phyloP scores from a whole-genome alignment of 176 grass and related monocot genomes.

The Carex pumila region DNA sequence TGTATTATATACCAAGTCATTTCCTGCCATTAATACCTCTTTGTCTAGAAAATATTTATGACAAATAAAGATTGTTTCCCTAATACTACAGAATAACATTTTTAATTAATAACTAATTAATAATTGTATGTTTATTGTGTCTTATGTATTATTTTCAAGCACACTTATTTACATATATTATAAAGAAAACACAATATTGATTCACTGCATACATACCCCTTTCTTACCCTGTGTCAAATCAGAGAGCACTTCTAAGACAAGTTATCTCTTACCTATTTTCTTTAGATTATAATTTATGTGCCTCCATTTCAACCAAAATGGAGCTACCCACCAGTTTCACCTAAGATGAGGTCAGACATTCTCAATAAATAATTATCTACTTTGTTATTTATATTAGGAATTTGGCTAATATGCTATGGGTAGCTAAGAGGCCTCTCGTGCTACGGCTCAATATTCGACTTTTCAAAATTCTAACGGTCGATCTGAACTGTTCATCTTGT shows the following conservation, averaged over 20 bases:
- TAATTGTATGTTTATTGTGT: background rate
- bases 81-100: background rate
- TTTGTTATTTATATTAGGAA: background rate
- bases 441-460: no score
- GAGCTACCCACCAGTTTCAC: background rate
- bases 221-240: constrained; percentile 27
- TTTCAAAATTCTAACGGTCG: no score
- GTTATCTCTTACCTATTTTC: constrained; percentile 32
- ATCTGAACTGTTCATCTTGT: no score
- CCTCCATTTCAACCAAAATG: background rate
- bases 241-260: constrained; percentile 42
- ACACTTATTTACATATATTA: background rate
- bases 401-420: no score
- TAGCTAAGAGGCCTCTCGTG: no score
- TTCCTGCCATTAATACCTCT: background rate
- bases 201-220: background rate
- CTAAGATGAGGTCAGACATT: background rate
- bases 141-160: background rate
- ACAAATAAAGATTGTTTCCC: background rate
- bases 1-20: background rate
- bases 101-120: background rate
- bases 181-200: background rate
- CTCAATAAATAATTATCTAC: background rate
- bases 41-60: background rate
- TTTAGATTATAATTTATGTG: background rate